Percentiles rank a stretch among this genome's conserved stretches.
Conservation (phyloP, 2,329 filamentous ascomycete genomes). For the Ophiosphaerella korrae region DNA sequence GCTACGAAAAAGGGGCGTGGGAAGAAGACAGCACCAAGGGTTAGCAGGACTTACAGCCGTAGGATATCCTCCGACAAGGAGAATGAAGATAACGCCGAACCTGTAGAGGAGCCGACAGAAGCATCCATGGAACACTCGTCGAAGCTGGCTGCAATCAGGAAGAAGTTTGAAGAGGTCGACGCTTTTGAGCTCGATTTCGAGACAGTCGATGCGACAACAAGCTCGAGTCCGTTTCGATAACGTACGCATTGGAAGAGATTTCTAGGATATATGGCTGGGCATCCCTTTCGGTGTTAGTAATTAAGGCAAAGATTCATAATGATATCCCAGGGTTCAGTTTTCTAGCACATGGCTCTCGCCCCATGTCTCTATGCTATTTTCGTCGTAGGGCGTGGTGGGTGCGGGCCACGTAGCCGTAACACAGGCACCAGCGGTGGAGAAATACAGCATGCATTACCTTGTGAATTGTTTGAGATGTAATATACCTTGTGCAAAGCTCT, state of each 20-base stretch:
- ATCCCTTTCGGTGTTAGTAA: neutral
- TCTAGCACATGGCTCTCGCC: neutral
- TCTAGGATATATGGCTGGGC: no score
- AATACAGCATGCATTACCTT: neutral
- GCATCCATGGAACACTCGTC: constrained; percentile 32
- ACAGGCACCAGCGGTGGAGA: neutral
- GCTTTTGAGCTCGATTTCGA: constrained; percentile 59
- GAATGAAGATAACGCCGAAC: constrained; percentile 39
- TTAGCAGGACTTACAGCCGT: constrained; percentile 40
- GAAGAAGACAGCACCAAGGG: constrained; percentile 28
- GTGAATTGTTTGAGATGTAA: no score
- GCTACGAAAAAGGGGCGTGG: constrained; percentile 31
- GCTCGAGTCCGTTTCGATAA: constrained; percentile 49
- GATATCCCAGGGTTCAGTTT: neutral
- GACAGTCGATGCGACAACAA: constrained; percentile 49
- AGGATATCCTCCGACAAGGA: constrained; percentile 51
- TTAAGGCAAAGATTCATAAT: constrained; percentile 1
- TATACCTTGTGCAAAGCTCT: neutral
- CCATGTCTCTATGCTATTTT: neutral
- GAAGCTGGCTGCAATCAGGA: constrained; percentile 51
- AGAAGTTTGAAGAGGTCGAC: constrained; percentile 58
- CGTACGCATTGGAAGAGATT: neutral
- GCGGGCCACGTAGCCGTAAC: neutral
- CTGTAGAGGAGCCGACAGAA: constrained; percentile 33
- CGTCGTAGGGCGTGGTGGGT: neutral